Evolutionary conservation across 352 stramenopile genomes (phyloP).

Genomic region (Pythium scleroteichum): DNA sequence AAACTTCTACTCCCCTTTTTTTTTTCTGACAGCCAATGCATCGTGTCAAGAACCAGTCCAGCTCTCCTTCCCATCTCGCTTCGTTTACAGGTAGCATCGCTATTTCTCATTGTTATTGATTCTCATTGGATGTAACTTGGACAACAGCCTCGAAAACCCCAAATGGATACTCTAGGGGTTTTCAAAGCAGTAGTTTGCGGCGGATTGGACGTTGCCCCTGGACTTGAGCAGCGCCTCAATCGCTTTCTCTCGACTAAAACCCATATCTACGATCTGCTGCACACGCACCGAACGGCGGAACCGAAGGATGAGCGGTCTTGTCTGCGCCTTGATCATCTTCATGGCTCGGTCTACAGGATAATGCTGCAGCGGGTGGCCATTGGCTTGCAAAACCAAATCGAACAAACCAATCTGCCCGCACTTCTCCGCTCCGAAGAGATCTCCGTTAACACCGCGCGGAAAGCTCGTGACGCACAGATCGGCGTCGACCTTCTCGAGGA

Average conservation of each 20-base stretch:
- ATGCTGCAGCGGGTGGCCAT: conserved; percentile 79
- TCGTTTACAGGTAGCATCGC: no score
- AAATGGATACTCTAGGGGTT: conserved; percentile 14
- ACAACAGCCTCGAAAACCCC: no score
- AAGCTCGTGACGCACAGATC: conserved; percentile 83
- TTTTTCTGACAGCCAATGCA: conserved; percentile 1
- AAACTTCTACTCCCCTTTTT: neutral
- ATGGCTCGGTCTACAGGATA: conserved; percentile 80
- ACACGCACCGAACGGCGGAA: conserved; percentile 72
- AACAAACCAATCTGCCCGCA: conserved; percentile 73
- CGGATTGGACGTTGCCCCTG: conserved; percentile 59
- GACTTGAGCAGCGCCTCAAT: conserved; percentile 50
- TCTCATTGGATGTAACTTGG: neutral
- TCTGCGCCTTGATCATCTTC: conserved; percentile 87
- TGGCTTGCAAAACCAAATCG: conserved; percentile 73
- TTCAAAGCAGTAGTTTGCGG: conserved; percentile 72
- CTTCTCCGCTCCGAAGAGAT: conserved; percentile 77
- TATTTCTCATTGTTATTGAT: conserved; percentile 1
- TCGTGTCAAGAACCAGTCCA: no score
- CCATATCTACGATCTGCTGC: conserved; percentile 74
- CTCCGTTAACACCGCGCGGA: conserved; percentile 57
- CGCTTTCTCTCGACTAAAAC: conserved; percentile 56
- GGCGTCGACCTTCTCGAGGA: conserved; percentile 72
- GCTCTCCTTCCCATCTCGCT: no score
- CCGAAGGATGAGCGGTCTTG: conserved; percentile 70